phyloP scores from a whole-genome alignment of 2,329 filamentous ascomycete genomes.

The Pseudogymnoascus sp. region DNA sequence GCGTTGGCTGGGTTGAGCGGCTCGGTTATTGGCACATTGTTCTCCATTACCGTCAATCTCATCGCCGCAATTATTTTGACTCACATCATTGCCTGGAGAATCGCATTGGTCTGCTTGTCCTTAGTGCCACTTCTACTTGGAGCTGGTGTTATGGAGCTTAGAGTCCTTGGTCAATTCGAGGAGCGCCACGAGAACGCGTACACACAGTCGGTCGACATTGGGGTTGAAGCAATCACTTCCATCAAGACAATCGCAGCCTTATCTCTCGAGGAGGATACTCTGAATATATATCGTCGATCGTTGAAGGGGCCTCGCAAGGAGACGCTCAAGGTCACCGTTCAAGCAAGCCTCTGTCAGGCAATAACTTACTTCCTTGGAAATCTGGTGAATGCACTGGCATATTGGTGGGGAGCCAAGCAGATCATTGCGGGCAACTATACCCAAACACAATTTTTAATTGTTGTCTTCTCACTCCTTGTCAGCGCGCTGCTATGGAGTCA shows the following conservation, averaged over 20 bases:
- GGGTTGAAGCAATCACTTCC: conserved; percentile 60
- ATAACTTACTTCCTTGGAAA: conserved; percentile 54
- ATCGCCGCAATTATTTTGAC: conserved; percentile 60
- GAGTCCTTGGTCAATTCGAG: conserved; percentile 55
- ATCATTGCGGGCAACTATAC: conserved; percentile 58
- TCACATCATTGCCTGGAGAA: conserved; percentile 67
- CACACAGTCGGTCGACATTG: conserved; percentile 54
- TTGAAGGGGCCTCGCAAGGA: conserved; percentile 47
- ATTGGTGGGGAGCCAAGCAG: conserved; percentile 71
- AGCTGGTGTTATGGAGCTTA: conserved; percentile 61
- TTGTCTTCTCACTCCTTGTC: conserved; percentile 63
- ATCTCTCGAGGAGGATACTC: conserved; percentile 47
- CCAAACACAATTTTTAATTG: conserved; percentile 64
- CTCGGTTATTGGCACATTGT: conserved; percentile 60
- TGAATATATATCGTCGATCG: conserved; percentile 47
- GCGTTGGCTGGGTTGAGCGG: conserved; percentile 62
- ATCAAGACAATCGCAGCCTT: conserved; percentile 54
- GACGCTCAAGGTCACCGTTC: conserved; percentile 41
- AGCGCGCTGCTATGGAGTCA: conserved; percentile 67
- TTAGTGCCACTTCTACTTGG: conserved; percentile 62
- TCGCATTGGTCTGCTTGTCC: conserved; percentile 63
- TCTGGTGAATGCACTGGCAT: conserved; percentile 65
- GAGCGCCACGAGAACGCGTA: conserved; percentile 59
- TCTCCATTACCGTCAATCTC: conserved; percentile 62
- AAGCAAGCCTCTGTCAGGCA: conserved; percentile 53